A percentile compares a stretch with the other conserved stretches of the same genome.
Evolutionary conservation across 78 protist species (phyloP).

Genomic region (slime mould (Dictyostelium discoideum)): DNA sequence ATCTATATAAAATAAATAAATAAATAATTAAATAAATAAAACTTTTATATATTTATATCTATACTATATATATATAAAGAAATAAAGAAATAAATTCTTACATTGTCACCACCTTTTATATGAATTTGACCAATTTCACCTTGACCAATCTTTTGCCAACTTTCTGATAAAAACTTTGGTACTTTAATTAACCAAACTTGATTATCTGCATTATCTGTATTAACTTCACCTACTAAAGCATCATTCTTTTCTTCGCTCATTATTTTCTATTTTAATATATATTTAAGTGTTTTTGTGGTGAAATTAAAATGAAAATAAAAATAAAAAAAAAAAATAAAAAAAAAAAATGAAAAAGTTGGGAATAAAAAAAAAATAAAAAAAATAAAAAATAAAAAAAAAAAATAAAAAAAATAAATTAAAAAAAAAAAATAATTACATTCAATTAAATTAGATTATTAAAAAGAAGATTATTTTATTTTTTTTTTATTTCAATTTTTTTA

Average conservation of each 20-base stretch:
- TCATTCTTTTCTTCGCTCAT: conserved; percentile 58
- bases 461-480: too few species aligned
- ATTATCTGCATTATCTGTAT: conserved; percentile 54
- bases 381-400: background rate
- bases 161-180: conserved; percentile 58
- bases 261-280: background rate
- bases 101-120: conserved; percentile 52
- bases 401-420: background rate
- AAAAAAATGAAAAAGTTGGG: background rate
- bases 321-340: background rate
- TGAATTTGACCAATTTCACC: conserved; percentile 43
- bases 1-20: background rate
- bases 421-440: too few species aligned
- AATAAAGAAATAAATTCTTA: background rate
- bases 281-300: background rate
- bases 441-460: too few species aligned
- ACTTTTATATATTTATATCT: background rate
- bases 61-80: background rate
- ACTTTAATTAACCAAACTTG: conserved; percentile 73
- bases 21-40: background rate
- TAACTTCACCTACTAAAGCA: conserved; percentile 59
- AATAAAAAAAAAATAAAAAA: background rate
- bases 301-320: background rate
- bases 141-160: conserved; percentile 23
- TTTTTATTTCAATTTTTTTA: too few species aligned